Conservation (phyloP, 805 yeast species). For the Candida tallmaniae region DNA sequence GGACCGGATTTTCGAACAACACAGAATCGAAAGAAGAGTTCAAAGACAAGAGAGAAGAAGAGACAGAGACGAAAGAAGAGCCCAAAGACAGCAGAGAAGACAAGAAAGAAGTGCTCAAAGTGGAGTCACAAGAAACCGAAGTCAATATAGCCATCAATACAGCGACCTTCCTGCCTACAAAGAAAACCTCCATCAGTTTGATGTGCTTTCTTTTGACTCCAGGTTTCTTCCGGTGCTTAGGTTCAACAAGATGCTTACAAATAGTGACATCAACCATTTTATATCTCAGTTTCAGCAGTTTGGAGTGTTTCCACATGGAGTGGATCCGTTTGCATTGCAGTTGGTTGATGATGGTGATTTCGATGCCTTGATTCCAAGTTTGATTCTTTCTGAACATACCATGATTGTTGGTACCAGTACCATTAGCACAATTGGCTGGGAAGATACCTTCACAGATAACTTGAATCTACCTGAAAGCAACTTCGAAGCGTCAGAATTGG, state of each 20-base stretch:
- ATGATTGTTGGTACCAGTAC: too few relatives aligned
- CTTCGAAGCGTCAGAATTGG: too few relatives aligned
- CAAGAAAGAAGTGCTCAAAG: constrained; percentile 1
- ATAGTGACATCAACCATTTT: constrained; percentile 7
- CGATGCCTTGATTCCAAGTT: constrained; percentile 20
- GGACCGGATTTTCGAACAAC: too few relatives aligned
- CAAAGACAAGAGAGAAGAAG: constrained; percentile 4
- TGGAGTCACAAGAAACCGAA: constrained; percentile 1
- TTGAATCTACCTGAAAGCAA: too few relatives aligned
- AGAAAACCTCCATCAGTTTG: constrained; percentile 20
- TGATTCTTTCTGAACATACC: too few relatives aligned
- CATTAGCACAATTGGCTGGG: too few relatives aligned
- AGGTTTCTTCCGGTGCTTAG: constrained; percentile 22
- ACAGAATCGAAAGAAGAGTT: constrained; percentile 8
- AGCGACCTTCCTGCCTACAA: constrained; percentile 23
- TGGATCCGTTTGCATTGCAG: constrained; percentile 19
- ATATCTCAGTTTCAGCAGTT: constrained; percentile 16
- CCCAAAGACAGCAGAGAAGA: not conserved
- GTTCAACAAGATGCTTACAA: constrained; percentile 17
- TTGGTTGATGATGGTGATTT: constrained; percentile 22
- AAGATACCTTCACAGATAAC: too few relatives aligned
- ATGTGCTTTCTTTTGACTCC: constrained; percentile 24
- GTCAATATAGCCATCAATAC: constrained; percentile 6
- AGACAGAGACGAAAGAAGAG: constrained; percentile 13
- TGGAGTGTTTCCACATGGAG: constrained; percentile 18